Percentiles rank a stretch among this genome's conserved stretches.
phyloP scores from a whole-genome alignment of 179 eudicot species.

The Vitellaria paradoxa region DNA sequence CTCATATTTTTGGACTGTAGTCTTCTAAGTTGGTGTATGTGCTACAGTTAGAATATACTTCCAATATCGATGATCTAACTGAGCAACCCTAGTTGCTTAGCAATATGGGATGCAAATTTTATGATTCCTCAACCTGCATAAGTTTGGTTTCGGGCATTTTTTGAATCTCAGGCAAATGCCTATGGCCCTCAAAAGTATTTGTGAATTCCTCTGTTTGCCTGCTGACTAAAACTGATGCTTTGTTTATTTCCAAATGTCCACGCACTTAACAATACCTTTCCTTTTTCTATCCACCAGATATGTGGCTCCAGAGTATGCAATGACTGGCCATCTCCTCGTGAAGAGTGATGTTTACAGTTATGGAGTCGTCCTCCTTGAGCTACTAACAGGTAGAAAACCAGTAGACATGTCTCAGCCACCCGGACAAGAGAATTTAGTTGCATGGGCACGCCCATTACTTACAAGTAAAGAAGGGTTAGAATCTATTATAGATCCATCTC shows the following conservation, averaged over 20 bases:
- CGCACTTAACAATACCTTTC: background rate
- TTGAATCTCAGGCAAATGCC: too few relatives aligned
- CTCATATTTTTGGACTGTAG: too few relatives aligned
- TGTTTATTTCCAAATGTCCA: background rate
- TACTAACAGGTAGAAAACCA: constrained; percentile 85
- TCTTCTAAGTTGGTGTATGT: too few relatives aligned
- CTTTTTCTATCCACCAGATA: constrained; percentile 42
- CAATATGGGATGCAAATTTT: too few relatives aligned
- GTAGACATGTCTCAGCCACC: constrained; percentile 93
- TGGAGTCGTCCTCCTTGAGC: constrained; percentile 98
- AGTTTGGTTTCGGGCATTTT: background rate
- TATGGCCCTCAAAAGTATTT: background rate
- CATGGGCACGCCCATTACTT: constrained; percentile 83
- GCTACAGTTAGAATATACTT: too few relatives aligned
- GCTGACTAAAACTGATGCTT: background rate
- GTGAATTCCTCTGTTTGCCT: background rate
- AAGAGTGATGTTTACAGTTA: constrained; percentile 97
- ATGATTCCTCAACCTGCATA: too few relatives aligned
- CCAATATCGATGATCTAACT: too few relatives aligned
- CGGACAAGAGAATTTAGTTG: constrained; percentile 79
- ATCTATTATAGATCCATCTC: constrained; percentile 55
- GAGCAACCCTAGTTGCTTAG: too few relatives aligned
- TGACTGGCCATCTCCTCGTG: constrained; percentile 98
- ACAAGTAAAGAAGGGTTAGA: constrained; percentile 59
- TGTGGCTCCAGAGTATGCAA: constrained; percentile 97